A percentile compares a stretch with the other conserved stretches of the same genome.
These are phyloP conservation scores for Talaromyces thailandensis DNA, from an alignment of 495 filamentous ascomycete genomes.

Conservation along the genomic window DNA sequence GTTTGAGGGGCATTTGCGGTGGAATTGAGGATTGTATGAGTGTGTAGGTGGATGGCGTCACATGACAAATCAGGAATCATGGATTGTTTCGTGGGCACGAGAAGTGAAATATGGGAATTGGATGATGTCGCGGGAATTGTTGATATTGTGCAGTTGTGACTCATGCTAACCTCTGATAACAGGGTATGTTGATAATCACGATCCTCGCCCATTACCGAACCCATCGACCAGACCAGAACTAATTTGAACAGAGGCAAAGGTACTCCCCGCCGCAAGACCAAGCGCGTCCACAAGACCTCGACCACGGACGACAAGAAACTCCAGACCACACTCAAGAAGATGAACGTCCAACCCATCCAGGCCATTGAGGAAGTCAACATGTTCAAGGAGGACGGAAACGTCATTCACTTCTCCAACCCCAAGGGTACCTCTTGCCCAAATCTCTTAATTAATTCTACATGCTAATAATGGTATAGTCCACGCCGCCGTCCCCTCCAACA, in stretches of 20 bases:
- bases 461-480: slow-evolving; percentile 54
- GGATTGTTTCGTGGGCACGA: neutral
- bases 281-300: slow-evolving; percentile 88
- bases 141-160: neutral
- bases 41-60: neutral
- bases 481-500: slow-evolving; percentile 91
- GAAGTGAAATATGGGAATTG: neutral
- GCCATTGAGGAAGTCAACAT: slow-evolving; percentile 99
- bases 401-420: slow-evolving; percentile 96
- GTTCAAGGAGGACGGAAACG: slow-evolving; percentile 99
- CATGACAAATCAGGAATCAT: neutral
- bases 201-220: neutral
- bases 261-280: slow-evolving; percentile 93
- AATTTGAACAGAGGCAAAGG: slow-evolving; percentile 74
- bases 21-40: neutral
- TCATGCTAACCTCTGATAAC: neutral
- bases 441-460: neutral
- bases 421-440: slow-evolving; percentile 87
- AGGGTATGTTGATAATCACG: neutral
- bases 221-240: neutral
- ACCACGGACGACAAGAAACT: slow-evolving; percentile 99
- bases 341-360: slow-evolving; percentile 95
- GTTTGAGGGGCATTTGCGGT: neutral
- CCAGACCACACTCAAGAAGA: slow-evolving; percentile 86
- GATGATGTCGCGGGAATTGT: neutral